Conservation (phyloP, 2,329 filamentous ascomycete genomes). For the Orbilia blumenaviensis region DNA sequence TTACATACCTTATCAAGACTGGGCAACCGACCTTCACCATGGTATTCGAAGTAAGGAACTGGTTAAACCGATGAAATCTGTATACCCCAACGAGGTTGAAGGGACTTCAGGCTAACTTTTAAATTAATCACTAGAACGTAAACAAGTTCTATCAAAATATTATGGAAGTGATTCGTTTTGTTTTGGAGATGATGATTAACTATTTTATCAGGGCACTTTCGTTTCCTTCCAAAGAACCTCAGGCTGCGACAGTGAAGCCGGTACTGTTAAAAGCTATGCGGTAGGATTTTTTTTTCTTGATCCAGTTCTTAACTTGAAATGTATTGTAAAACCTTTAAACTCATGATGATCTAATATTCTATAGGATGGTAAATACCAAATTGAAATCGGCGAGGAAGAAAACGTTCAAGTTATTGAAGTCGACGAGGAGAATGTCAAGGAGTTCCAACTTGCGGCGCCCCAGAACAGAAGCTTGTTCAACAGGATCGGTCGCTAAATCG, state of each 20-base stretch:
- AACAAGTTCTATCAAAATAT: not conserved
- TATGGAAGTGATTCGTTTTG: too few relatives aligned
- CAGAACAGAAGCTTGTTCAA: not conserved
- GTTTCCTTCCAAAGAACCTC: not conserved
- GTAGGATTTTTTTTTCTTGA: too few relatives aligned
- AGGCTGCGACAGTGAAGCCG: not conserved
- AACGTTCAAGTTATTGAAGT: not conserved
- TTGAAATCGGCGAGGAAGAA: not conserved
- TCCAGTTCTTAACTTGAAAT: not conserved
- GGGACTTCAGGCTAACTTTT: not conserved
- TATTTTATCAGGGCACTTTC: not conserved
- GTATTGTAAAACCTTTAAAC: too few relatives aligned
- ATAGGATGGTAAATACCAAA: not conserved
- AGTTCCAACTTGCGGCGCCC: not conserved
- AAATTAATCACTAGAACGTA: not conserved
- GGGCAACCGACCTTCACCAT: not conserved
- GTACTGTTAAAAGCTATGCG: not conserved
- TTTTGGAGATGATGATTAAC: not conserved
- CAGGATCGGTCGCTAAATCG: not conserved
- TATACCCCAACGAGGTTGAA: too few relatives aligned
- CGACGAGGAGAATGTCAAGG: not conserved
- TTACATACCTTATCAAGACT: too few relatives aligned
- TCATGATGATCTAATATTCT: not conserved
- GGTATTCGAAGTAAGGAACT: not conserved
- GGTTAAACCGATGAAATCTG: too few relatives aligned